Evolutionary conservation across 2,329 filamentous ascomycete species (phyloP), one percentile per base, ranked within the genome.

Genomic region (Phialophora expanda): DNA sequence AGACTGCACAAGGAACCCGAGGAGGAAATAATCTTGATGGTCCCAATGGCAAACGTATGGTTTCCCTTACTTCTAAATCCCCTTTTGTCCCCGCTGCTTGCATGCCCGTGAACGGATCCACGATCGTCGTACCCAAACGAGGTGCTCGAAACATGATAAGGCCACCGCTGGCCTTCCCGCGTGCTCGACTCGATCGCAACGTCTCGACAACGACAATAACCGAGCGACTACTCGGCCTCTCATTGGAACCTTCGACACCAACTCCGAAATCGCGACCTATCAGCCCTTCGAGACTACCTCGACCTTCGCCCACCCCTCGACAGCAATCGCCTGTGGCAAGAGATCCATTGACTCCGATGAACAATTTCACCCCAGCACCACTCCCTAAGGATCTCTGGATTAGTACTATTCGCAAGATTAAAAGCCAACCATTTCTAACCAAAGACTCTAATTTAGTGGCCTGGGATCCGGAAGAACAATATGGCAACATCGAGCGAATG

Each of bases 391-490:
- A 59, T 20, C 71, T 64, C 62, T 69, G 66, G 46, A 75, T 70
- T 66, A 24, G 28, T 34, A 61, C 58, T 8, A 70, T 73, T 66
- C 65, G 69, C 76, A 71, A 75, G 77, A 70, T 66, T 71, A 76
- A 75, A 56, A 84, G 85, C 70, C 76, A 76, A 14, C 22, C 76
- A 1, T 93, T 85, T 81, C 82, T 94, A 74, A 89, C 85, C 71
- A 90, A 88, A 81, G 81, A 89, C 83, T 92, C 93, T 88, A 89
- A 91, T 84, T 80, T 78, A 79, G 81, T 85, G 91, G 90, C 86
- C 74, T 94, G 90, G 85, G 92, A 97, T 76, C 87, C 93, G 71
- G 89, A 93, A 72, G 86, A 86, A 67, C 87, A 89, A 70, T 85
- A 97, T 71, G 88, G 89, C 69, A 85, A 88, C 66, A 89, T 97